Evolutionary conservation across 257 asterid genomes (phyloP), one percentile per base, ranked within the genome.

Genomic region (Henckelia pumila): DNA sequence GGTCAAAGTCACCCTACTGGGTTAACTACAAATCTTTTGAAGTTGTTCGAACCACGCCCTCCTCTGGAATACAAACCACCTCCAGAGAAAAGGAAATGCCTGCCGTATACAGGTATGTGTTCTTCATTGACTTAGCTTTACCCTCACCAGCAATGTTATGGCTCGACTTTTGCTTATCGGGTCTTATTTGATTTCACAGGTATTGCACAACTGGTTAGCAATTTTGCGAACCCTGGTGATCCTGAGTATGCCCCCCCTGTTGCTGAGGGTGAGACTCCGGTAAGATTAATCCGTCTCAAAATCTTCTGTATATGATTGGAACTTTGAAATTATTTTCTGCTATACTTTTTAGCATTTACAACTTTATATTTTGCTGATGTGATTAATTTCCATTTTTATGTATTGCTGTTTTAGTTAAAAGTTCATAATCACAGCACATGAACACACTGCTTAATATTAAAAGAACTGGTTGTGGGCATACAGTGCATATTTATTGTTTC

Each of bases 1-100:
- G 99, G 97, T 61, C 96, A 86, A 78, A 87, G 96, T 79, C 99
- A 94, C 79, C 96, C 99, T 7, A 94, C 99, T 73, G 99, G 99
- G 59, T 84, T 94, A 75, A 94, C 99, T 0, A 56, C 84, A 6
- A 88, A 79, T 79, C 93, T 94, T 63, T 83, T 94, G 79, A 94
- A 88, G 76, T 66, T 94, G 73, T 94, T 94, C 75, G 97, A 94
- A 80, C 92, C 99, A 2, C 96, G 99, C 33, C 96, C 88, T 7
- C 97, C 99, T 61, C 82, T 94, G 89, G 99, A 94, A 61, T 94
- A 71, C 77, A 94, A 91, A 79, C 93, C 89, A 47, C 96, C 95
- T 63, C 94, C 92, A 0, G 99, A 94, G 79, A 94, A 91, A 95
- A 88, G 95, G 76, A 94, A 91, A 74, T 91, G 91, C 66, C 97